A percentile compares a stretch with the other conserved stretches of the same genome.
phyloP scores from a whole-genome alignment of 306 rosid genomes.

The Biancaea sappan region DNA sequence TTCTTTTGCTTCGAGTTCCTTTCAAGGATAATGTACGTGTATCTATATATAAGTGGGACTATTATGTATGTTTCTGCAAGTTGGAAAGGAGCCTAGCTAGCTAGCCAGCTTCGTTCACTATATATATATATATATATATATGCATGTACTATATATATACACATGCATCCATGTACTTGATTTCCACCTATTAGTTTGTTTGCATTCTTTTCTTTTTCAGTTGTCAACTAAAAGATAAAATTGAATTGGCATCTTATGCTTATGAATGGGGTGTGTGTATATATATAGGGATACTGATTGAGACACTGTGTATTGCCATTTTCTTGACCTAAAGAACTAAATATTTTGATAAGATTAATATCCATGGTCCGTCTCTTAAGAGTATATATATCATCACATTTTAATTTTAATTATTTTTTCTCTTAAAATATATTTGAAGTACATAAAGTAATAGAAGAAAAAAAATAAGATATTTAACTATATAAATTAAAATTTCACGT shows the following conservation, averaged over 20 bases:
- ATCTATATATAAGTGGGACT: neutral
- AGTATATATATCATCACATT: no score
- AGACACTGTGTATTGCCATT: neutral
- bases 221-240: neutral
- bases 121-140: no score
- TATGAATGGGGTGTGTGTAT: neutral
- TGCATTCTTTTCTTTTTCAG: neutral
- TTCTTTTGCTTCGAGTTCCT: constrained; percentile 6
- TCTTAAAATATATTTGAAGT: no score
- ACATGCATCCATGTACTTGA: no score
- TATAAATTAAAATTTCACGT: no score
- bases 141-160: no score
- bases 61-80: neutral
- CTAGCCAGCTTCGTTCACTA: no score
- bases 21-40: neutral
- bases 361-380: no score
- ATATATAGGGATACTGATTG: neutral
- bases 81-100: neutral
- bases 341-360: neutral
- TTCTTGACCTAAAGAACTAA: neutral
- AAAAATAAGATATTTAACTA: no score
- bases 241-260: neutral
- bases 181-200: neutral
- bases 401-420: no score
- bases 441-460: no score